Evolutionary conservation across 164 flowering plant species (phyloP), one percentile per base, ranked within the genome.

Genomic region (Nelumbo lutea): DNA sequence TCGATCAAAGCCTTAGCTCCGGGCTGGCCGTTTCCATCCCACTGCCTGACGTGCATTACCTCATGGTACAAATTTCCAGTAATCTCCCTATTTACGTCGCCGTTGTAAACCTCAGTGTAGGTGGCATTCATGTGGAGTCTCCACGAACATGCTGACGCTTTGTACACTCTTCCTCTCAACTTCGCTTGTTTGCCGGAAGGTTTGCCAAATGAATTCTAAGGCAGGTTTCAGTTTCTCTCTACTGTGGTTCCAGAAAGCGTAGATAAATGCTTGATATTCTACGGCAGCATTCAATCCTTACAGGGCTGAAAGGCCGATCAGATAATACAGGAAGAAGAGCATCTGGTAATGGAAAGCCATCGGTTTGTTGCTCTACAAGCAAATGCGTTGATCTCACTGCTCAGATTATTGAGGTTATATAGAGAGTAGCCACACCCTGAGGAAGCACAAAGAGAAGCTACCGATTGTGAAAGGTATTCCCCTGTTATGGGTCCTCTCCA

Each of bases 11-110:
- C 87, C 0, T 85, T 87, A 0, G 83, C 27, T 27, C 27, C 27
- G 55, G 13, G 55, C 55, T 73, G 68, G 0, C 86, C 84, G 6
- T 70, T 79, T 1, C 88, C 93, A 6, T 79, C 69, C 91, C 93
- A 86, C 68, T 91, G 95, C 97, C 95, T 89, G 0, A 84, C 47
- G 40, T 86, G 94, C 1, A 85, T 73, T 71, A 73, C 59, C 70
- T 90, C 90, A 48, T 90, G 96, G 71, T 84, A 88, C 0, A 87
- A 11, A 1, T 87, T 82, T 0, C 93, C 90, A 0, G 81, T 76
- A 66, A 88, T 15, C 62, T 87, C 95, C 48, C 60, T 70, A 69
- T 59, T 84, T 44, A 84, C 68, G 40, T 90, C 84, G 9, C 89
- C 87, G 0, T 71, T 10, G 76, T 75, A 82, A 13, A 69, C 48